Evolutionary conservation across 1,139 yeast species (phyloP).

Genomic region (Hyphopichia fennica): DNA sequence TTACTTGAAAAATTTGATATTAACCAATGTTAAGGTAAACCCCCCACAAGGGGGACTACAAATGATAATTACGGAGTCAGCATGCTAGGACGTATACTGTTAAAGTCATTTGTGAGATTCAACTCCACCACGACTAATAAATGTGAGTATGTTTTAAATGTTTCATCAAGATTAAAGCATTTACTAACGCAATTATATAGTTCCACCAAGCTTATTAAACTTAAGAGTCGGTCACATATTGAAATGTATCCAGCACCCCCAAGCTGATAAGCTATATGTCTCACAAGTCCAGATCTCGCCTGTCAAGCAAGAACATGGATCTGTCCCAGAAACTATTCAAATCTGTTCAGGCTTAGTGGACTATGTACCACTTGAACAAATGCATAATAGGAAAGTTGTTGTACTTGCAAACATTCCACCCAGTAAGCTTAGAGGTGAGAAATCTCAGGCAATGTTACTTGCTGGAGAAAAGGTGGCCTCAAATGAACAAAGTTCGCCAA

Average conservation of each 20-base stretch:
- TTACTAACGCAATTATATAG: constrained; percentile 7
- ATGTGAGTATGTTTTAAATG: background rate
- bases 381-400: constrained; percentile 81
- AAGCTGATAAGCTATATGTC: constrained; percentile 56
- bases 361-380: constrained; percentile 72
- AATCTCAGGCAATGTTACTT: constrained; percentile 58
- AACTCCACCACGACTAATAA: background rate
- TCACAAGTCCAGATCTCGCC: constrained; percentile 37
- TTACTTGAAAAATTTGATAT: too few species aligned
- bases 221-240: constrained; percentile 48
- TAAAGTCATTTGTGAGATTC: background rate
- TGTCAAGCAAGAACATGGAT: constrained; percentile 6
- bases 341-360: constrained; percentile 72
- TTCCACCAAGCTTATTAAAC: constrained; percentile 23
- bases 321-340: constrained; percentile 25
- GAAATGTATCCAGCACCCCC: constrained; percentile 43
- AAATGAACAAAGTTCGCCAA: constrained; percentile 5
- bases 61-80: too few species aligned
- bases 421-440: constrained; percentile 77
- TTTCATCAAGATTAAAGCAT: background rate
- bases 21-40: too few species aligned
- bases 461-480: constrained; percentile 38
- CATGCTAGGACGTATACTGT: background rate
- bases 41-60: too few species aligned
- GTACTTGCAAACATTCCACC: constrained; percentile 89